A percentile compares a stretch with the other conserved stretches of the same genome.
Evolutionary conservation across 2,329 filamentous ascomycete genomes (phyloP).

Genomic region (Aaosphaeria pasadenensis): DNA sequence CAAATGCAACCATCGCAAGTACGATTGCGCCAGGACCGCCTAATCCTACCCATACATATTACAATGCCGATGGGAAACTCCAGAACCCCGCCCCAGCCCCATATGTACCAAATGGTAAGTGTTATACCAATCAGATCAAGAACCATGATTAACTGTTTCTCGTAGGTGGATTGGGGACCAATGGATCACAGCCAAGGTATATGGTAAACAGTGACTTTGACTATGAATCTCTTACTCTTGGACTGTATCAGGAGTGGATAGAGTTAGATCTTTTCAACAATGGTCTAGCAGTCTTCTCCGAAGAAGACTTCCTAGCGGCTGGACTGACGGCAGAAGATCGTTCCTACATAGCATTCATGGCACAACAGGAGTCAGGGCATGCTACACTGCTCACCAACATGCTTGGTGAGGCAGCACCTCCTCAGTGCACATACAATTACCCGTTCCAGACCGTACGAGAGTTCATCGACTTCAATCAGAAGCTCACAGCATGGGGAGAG

Average conservation of each 20-base stretch:
- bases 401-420: slow-evolving; percentile 64
- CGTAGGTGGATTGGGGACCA: slow-evolving; percentile 67
- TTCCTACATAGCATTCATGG: slow-evolving; percentile 70
- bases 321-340: slow-evolving; percentile 68
- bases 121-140: not conserved
- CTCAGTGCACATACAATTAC: slow-evolving; percentile 76
- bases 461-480: slow-evolving; percentile 80
- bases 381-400: slow-evolving; percentile 73
- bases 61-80: slow-evolving; percentile 68
- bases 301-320: slow-evolving; percentile 64
- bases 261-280: slow-evolving; percentile 78
- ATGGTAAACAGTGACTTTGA: slow-evolving; percentile 78
- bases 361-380: slow-evolving; percentile 70
- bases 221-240: slow-evolving; percentile 70
- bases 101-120: slow-evolving; percentile 60
- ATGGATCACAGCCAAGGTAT: slow-evolving; percentile 73
- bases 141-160: not conserved
- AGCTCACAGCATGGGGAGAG: slow-evolving; percentile 79
- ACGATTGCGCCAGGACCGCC: slow-evolving; percentile 59
- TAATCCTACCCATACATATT: slow-evolving; percentile 62
- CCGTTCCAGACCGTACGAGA: slow-evolving; percentile 69
- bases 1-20: slow-evolving; percentile 51
- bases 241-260: slow-evolving; percentile 76
- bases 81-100: slow-evolving; percentile 67
- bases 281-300: slow-evolving; percentile 65